phyloP scores from a whole-genome alignment of 202 grass and related monocot species.

The Carex arenaria region DNA sequence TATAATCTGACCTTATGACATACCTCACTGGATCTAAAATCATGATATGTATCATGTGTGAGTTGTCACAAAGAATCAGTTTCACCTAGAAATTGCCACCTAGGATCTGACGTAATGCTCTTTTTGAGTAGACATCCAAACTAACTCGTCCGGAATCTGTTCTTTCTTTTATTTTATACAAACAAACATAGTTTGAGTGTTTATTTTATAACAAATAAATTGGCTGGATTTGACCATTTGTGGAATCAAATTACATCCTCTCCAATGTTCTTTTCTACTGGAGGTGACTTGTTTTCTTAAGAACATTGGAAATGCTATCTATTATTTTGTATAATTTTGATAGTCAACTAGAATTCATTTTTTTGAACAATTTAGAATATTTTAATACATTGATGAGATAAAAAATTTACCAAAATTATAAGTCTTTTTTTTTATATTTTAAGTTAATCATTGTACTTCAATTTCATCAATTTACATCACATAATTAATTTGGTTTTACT shows the following conservation, averaged over 20 bases:
- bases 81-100: not conserved
- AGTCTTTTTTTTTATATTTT: too few relatives aligned
- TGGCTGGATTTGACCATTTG: not conserved
- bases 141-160: not conserved
- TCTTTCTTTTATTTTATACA: not conserved
- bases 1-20: too few relatives aligned
- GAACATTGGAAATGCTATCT: not conserved
- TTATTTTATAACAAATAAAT: not conserved
- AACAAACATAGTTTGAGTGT: not conserved
- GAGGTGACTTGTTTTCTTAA: not conserved
- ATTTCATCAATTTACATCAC: too few relatives aligned
- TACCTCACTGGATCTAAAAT: too few relatives aligned
- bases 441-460: too few relatives aligned
- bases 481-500: too few relatives aligned
- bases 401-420: not conserved
- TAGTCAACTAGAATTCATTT: not conserved
- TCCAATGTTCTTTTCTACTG: not conserved
- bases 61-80: not conserved
- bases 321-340: not conserved
- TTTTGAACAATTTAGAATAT: not conserved
- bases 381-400: not conserved
- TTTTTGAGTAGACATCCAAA: slow-evolving; percentile 3
- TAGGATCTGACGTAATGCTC: not conserved
- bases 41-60: not conserved
- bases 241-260: not conserved